phyloP scores from a whole-genome alignment of 2,329 filamentous ascomycete genomes.

The Arthroderma uncinatum region DNA sequence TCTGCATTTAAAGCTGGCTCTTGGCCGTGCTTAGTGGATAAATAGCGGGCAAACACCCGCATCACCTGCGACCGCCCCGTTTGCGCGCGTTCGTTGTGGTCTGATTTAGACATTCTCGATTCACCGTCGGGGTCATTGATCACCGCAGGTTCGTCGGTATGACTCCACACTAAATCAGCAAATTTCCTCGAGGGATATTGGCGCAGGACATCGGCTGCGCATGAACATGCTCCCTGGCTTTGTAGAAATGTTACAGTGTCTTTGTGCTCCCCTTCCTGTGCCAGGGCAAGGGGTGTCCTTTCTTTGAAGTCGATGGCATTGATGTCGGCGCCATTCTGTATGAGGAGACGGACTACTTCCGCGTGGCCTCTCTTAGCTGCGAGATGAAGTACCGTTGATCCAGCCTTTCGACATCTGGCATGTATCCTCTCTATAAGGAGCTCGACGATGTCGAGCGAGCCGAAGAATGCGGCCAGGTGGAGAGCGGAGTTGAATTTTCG shows the following conservation, averaged over 20 bases:
- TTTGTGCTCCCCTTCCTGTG: not conserved
- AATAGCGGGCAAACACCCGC: not conserved
- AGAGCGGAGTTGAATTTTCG: not conserved
- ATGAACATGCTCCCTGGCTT: constrained; percentile 3
- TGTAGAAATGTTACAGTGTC: not conserved
- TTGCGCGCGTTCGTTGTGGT: not conserved
- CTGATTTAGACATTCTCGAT: no score
- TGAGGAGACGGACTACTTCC: constrained; percentile 6
- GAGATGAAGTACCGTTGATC: constrained; percentile 5
- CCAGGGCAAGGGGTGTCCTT: constrained; percentile 9
- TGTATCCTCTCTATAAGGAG: constrained; percentile 5
- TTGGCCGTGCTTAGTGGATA: not conserved
- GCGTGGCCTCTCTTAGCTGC: constrained; percentile 6
- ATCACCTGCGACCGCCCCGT: not conserved
- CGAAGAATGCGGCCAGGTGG: constrained; percentile 7
- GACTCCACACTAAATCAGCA: not conserved
- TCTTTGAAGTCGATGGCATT: constrained; percentile 5
- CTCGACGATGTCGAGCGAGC: constrained; percentile 5
- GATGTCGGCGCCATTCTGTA: constrained; percentile 9
- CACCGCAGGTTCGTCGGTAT: not conserved
- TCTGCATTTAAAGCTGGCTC: not conserved
- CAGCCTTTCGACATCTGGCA: not conserved
- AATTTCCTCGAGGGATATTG: not conserved
- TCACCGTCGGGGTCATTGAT: not conserved
- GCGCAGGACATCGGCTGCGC: constrained; percentile 1